Evolutionary conservation across 2,329 filamentous ascomycete genomes (phyloP), one percentile per base, ranked within the genome.

Genomic region (Paraconiothyrium brasiliense): DNA sequence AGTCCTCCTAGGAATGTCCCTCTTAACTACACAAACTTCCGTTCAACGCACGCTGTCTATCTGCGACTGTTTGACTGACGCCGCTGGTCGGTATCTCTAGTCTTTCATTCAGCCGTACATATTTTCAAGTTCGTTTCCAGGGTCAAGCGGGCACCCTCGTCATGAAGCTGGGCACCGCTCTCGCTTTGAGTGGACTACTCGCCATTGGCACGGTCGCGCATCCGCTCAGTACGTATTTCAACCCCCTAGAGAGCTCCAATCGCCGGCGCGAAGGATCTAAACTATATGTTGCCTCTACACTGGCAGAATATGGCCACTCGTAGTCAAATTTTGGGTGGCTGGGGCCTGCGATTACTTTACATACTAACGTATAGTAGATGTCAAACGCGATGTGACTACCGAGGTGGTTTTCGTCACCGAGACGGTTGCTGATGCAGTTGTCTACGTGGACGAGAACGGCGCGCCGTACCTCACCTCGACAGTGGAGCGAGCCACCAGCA

Each of bases 91-190:
- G 65, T 56, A 54, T 35, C 46, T 24, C 9, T 56, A 65, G 61
- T 63, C 61, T 65, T 62, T 59, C 57, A 55, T 67, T 67, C 62
- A 62, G 37, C 59, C 47, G 60, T 68, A 72, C 61, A 71, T 72
- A 71, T 54, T 66, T 65, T 35, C 50, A 49, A 20, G 44, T 39
- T 68, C 49, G 16, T 46, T 30, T 35, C 30, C 3, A 35, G 59
- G 24, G 55, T 41, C 43, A n/a, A 43, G 46, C 54, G n/a, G 47
- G 35, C 2, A 44, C 30, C 13, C 51, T 58, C 65, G 67, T 51
- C 64, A 87, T 87, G 84, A 84, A 82, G 78, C 69, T 75, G 63
- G 67, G 74, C 51, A 60, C 73, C 60, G 74, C 77, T 54, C 59
- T 76, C 49, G 69, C 62, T 63, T 63, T 63, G 49, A 68, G 80